Percentiles rank a stretch among this genome's conserved stretches.
Evolutionary conservation across 208 protist species (phyloP).

Genomic region (Crithidia sp.): DNA sequence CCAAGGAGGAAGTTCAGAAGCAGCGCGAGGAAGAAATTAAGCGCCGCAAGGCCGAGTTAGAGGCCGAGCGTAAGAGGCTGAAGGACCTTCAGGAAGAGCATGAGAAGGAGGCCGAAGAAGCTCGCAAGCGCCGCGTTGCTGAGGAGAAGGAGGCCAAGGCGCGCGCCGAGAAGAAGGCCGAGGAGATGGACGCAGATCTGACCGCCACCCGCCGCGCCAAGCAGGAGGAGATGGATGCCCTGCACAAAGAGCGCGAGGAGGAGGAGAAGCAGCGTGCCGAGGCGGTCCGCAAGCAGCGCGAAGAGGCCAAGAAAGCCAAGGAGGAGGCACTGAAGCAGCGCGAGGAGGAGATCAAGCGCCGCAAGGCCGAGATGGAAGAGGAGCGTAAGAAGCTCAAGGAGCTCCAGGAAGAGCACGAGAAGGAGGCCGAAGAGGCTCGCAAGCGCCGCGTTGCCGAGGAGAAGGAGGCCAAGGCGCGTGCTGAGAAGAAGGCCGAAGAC

Average conservation of each 20-base stretch:
- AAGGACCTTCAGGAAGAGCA: slow-evolving; percentile 46
- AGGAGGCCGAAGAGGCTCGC: slow-evolving; percentile 33
- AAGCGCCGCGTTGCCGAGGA: slow-evolving; percentile 23
- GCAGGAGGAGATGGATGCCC: slow-evolving; percentile 25
- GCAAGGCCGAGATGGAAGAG: slow-evolving; percentile 23
- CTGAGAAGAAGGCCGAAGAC: slow-evolving; percentile 25
- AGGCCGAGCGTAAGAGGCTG: slow-evolving; percentile 35
- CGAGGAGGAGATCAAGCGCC: slow-evolving; percentile 28
- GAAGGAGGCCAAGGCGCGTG: slow-evolving; percentile 26
- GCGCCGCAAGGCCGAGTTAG: slow-evolving; percentile 32
- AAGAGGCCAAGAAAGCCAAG: slow-evolving; percentile 23
- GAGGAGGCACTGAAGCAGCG: slow-evolving; percentile 18
- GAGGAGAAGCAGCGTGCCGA: slow-evolving; percentile 39
- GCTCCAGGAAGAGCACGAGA: slow-evolving; percentile 32
- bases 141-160: slow-evolving; percentile 44
- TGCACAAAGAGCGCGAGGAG: slow-evolving; percentile 31
- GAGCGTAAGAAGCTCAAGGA: slow-evolving; percentile 26
- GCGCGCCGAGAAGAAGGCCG: slow-evolving; percentile 23
- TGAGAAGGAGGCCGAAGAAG: slow-evolving; percentile 42
- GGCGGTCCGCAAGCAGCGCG: slow-evolving; percentile 34
- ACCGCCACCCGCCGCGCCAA: slow-evolving; percentile 23
- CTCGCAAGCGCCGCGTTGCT: slow-evolving; percentile 29
- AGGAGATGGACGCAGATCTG: slow-evolving; percentile 21
- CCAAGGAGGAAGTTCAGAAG: slow-evolving; percentile 40
- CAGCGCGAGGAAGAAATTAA: slow-evolving; percentile 49